Evolutionary conservation across 495 filamentous ascomycete genomes (phyloP).

Genomic region (Venustampulla echinocandica): DNA sequence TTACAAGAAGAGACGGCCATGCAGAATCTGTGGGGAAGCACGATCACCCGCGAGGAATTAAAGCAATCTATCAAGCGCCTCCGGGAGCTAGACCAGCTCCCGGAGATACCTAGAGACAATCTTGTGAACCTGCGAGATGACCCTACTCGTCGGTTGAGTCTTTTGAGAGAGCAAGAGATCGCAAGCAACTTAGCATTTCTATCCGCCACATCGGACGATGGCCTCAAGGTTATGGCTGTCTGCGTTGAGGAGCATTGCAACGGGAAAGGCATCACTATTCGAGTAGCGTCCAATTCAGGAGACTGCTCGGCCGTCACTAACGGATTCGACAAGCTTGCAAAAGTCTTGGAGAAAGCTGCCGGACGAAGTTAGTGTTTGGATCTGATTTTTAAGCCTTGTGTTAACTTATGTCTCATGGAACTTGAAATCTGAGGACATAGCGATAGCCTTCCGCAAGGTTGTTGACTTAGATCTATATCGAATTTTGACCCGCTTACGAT

Average conservation of each 20-base stretch:
- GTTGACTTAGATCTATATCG: constrained; percentile 22
- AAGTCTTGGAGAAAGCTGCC: constrained; percentile 21
- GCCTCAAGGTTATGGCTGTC: constrained; percentile 23
- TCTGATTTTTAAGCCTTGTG: constrained; percentile 1
- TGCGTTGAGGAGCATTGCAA: constrained; percentile 27
- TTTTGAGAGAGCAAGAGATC: constrained; percentile 13
- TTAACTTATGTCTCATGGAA: constrained; percentile 1
- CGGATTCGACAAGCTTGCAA: constrained; percentile 23
- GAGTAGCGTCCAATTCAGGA: constrained; percentile 24
- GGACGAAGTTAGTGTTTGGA: constrained; percentile 19
- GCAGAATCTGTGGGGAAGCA: constrained; percentile 14
- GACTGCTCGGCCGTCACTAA: constrained; percentile 17
- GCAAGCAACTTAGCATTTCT: constrained; percentile 24
- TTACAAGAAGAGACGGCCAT: constrained; percentile 1
- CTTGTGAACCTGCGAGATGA: background rate
- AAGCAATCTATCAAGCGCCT: constrained; percentile 6
- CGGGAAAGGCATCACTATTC: constrained; percentile 18
- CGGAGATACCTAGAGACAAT: constrained; percentile 10
- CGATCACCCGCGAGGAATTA: constrained; percentile 11
- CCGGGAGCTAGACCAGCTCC: constrained; percentile 4
- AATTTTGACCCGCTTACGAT: constrained; percentile 26
- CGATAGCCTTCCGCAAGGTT: constrained; percentile 19
- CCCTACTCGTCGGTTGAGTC: constrained; percentile 4
- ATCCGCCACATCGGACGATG: constrained; percentile 19
- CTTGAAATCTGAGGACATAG: constrained; percentile 10